Conservation (phyloP, 1,284 basidiomycete species). For the Ceratobasidium sp. region DNA sequence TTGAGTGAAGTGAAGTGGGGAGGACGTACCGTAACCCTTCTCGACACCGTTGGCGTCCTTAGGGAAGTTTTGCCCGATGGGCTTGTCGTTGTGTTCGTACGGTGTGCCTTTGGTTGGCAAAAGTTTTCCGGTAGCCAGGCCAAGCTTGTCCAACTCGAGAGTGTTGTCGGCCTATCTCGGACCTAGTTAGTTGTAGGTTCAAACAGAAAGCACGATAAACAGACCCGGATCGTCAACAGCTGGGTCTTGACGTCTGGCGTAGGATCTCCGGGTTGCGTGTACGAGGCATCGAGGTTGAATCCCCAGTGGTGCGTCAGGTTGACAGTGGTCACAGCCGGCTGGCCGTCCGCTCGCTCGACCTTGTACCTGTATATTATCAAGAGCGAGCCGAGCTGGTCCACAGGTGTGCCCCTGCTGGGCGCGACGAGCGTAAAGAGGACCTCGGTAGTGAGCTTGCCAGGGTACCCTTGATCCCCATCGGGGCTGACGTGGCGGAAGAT, state of each 20-base stretch:
- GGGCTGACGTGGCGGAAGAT: conserved; percentile 69
- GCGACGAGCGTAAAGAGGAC: conserved; percentile 67
- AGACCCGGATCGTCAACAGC: conserved; percentile 63
- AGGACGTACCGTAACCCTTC: conserved; percentile 65
- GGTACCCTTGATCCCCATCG: conserved; percentile 75
- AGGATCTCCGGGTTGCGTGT: conserved; percentile 59
- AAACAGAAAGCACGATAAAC: conserved; percentile 52
- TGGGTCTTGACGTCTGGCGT: conserved; percentile 66
- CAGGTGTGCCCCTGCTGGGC: conserved; percentile 55
- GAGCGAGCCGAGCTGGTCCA: conserved; percentile 66
- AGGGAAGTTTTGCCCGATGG: conserved; percentile 68
- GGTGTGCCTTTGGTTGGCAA: conserved; percentile 61
- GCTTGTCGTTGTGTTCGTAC: conserved; percentile 64
- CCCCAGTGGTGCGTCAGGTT: conserved; percentile 86
- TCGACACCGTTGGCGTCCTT: no score
- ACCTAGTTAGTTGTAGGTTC: background rate
- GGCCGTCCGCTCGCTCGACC: conserved; percentile 59
- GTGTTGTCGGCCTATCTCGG: conserved; percentile 63
- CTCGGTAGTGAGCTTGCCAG: conserved; percentile 68
- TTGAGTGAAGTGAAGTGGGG: conserved; percentile 8
- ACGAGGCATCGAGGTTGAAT: conserved; percentile 78
- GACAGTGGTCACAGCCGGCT: conserved; percentile 67
- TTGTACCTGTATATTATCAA: conserved; percentile 74
- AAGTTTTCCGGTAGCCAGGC: conserved; percentile 66
- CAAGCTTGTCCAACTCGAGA: conserved; percentile 63